A percentile compares a stretch with the other conserved stretches of the same genome.
Conservation (phyloP, 2,329 filamentous ascomycete genomes). For the Xylaria multiplex region DNA sequence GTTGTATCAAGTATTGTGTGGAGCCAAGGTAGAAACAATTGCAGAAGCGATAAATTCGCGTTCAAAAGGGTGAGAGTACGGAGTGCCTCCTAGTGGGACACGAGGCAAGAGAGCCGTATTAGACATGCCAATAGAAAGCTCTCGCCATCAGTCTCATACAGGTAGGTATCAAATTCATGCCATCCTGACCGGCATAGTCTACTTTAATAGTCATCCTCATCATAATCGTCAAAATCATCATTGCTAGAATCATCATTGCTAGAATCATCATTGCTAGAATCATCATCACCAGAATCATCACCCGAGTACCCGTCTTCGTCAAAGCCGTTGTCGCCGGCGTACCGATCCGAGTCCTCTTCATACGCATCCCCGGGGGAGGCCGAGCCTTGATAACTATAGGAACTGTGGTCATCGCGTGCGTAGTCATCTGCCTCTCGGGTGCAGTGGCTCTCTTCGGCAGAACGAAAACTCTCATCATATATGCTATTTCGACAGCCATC, state of each 20-base stretch:
- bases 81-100: neutral
- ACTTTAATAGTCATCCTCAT: constrained; percentile 10
- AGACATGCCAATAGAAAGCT: neutral
- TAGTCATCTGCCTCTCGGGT: no score
- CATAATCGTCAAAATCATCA: neutral
- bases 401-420: neutral
- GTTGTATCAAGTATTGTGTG: neutral
- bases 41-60: neutral
- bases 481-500: neutral
- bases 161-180: neutral
- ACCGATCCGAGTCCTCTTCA: neutral
- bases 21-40: neutral
- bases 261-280: neutral
- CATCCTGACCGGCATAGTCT: neutral
- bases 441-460: neutral
- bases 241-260: neutral
- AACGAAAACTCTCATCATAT: neutral
- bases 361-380: neutral
- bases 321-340: neutral
- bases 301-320: constrained; percentile 4
- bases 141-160: neutral
- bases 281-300: constrained; percentile 1
- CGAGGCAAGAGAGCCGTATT: neutral
- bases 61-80: neutral
- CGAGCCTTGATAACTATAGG: neutral